Percentiles rank a stretch among this genome's conserved stretches.
phyloP scores from a whole-genome alignment of 495 filamentous ascomycete genomes.

The Neurospora sp. region DNA sequence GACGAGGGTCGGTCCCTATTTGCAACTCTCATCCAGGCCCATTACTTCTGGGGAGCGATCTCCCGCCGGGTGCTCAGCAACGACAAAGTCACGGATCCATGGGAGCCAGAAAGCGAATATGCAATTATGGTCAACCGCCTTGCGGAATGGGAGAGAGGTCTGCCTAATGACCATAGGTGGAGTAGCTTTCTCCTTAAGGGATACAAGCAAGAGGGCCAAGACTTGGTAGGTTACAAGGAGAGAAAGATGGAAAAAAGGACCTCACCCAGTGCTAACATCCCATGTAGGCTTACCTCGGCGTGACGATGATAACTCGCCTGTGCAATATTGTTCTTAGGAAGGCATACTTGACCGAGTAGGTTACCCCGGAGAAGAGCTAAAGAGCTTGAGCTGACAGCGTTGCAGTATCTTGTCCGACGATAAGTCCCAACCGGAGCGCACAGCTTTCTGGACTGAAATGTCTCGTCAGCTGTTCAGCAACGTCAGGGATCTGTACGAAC shows the following conservation, averaged over 20 bases:
- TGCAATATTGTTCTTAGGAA: constrained; percentile 42
- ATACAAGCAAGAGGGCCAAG: constrained; percentile 32
- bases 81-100: constrained; percentile 28
- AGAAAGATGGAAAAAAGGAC: background rate
- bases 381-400: background rate
- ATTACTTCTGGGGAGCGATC: constrained; percentile 40
- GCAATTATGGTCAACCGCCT: constrained; percentile 27
- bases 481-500: constrained; percentile 33
- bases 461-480: constrained; percentile 37
- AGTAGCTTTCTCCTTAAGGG: constrained; percentile 30
- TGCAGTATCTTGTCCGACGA: constrained; percentile 32
- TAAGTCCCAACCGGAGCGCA: constrained; percentile 22
- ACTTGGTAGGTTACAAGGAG: constrained; percentile 22
- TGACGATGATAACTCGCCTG: constrained; percentile 38
- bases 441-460: constrained; percentile 33
- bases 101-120: constrained; percentile 34
- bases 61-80: constrained; percentile 31
- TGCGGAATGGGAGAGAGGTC: constrained; percentile 30
- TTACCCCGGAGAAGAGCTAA: background rate
- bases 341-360: constrained; percentile 37
- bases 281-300: constrained; percentile 35
- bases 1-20: constrained; percentile 35
- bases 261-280: background rate
- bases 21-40: constrained; percentile 39
- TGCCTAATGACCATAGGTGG: constrained; percentile 36